Evolutionary conservation across 768 basidiomycete species (phyloP), one percentile per base, ranked within the genome.

Genomic region (Pleurotus cornucopiae): DNA sequence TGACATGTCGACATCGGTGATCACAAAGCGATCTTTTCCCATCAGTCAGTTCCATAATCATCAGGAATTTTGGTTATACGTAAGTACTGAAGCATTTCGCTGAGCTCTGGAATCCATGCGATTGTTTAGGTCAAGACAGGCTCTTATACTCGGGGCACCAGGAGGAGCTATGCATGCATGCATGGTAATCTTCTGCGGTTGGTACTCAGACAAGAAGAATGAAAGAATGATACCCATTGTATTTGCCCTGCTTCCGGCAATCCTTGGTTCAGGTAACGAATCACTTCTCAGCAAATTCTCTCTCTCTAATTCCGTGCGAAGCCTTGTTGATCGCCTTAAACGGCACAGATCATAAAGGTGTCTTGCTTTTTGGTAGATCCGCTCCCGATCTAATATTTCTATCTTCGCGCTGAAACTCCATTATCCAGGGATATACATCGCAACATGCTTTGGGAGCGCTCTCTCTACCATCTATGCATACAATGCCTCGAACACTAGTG

Each of bases 31-130:
- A 39, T 39, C 11, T n/a, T 26, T 43, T 41, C 21, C 21, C n/a
- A 26, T 4, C 53, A 85, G 84, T 81, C 68, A 80, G 82, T 65
- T 85, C 84, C 61, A 66, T 83, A 7, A 79, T 86, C 56, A 81
- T 86, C 66, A 80, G 79, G 69, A 74, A 71, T 58, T 84, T 85
- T 60, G 84, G 85, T 25, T 86, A 85, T 53, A 84, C 81, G 81
- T 83, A 69, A 4, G 79, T 65, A 49, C 5, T n/a, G 16, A 26
- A n/a, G 5, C 37, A 52, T n/a, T 14, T 20, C 30, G 14, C 26
- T 23, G 34, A 39, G 16, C 16, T 38, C 38, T 16, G 30, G 3
- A 16, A 26, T 48, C 30, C 25, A 41, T 26, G 26, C 2, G 6
- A 20, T 52, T 11, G 2, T 5, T 6, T 25, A 84, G 82, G 9